These are phyloP conservation scores for Backusella parvicylindrica DNA, from an alignment of 192 early-diverging fungal species.

Conservation along the genomic window DNA sequence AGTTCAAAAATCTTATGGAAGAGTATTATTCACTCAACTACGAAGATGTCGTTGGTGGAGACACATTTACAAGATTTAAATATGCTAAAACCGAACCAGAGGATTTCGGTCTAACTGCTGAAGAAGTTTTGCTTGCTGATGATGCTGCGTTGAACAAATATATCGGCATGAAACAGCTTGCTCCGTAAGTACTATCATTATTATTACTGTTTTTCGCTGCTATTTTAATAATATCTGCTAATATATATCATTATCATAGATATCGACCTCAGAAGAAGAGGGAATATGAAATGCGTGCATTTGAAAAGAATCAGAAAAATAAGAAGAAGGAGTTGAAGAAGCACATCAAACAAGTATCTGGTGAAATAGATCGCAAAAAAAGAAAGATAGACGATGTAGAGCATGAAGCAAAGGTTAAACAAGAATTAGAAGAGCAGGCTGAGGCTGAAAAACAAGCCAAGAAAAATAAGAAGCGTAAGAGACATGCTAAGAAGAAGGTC, in stretches of 20 bases:
- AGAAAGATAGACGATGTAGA: not conserved
- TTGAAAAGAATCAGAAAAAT: conserved; percentile 19
- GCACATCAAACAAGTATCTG: not conserved
- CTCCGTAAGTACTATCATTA: conserved; percentile 64
- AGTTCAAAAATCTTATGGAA: conserved; percentile 73
- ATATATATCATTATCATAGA: conserved; percentile 10
- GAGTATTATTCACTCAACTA: conserved; percentile 91
- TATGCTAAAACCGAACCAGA: conserved; percentile 83
- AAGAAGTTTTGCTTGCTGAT: conserved; percentile 89
- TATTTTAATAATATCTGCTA: not conserved
- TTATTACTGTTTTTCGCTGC: not conserved
- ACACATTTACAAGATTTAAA: conserved; percentile 85
- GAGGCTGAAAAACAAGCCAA: not conserved
- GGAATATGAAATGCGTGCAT: conserved; percentile 38
- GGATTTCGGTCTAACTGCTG: conserved; percentile 72
- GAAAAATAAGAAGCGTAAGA: not conserved
- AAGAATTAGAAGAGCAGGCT: not conserved
- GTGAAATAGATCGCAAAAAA: not conserved
- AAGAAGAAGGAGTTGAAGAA: conserved; percentile 16
- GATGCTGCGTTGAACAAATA: conserved; percentile 84
- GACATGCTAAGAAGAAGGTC: not conserved
- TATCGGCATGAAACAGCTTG: conserved; percentile 82
- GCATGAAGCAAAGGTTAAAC: not conserved
- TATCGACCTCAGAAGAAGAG: conserved; percentile 48
- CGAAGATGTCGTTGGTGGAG: conserved; percentile 84